Base-by-base conservation (phyloP, 2,329 filamentous ascomycete genomes). In the Cercospora sp. region DNA sequence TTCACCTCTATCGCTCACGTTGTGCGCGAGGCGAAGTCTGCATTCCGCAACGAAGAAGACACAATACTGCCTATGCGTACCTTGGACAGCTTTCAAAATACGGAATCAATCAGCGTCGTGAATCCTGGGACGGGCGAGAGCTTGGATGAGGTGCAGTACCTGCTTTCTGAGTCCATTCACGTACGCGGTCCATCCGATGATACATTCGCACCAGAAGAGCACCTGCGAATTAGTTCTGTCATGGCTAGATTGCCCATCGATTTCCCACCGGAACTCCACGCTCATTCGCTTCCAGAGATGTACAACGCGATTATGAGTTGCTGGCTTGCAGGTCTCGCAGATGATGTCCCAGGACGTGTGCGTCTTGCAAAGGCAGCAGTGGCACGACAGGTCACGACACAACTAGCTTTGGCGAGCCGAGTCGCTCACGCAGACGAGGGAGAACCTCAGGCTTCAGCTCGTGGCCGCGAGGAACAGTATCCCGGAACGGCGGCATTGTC, bases 401-500 rank as follows among this genome's bases (percentile, higher is more conserved):
- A 82, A 53, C 58, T 82, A 1, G 69, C 77, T 2, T 70, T 84
- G 5, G 77, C 80, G 36, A 79, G 77, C 10, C 65, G 69, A 33
- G 66, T 69, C 9, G 58, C 75, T 1, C 59, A 66, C 36, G 13
- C 68, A 18, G 64, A 71, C 12, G 66, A 71, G 1, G 33, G 9
- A 18, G 42, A 59, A 23, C 20, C 53, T 9, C 53, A 23, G 13
- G 30, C 51, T 40, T 31, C 13, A 9, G 31, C 18, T 12, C 33
- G n/a, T 13, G 62, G 8, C 26, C 8, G n/a, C 13, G 31, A 64
- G n/a, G 28, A 45, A 8, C 48, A 59, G 31, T n/a, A 36, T 59
- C 13, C 28, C n/a, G n/a, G 18, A 28, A 20, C 31, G 9, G 33
- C 33, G 10, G 36, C 48, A 60, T 63, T 33, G 12, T 72, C 61